Conservation (phyloP, 129 eudicot species). For the Glebionis coronaria region DNA sequence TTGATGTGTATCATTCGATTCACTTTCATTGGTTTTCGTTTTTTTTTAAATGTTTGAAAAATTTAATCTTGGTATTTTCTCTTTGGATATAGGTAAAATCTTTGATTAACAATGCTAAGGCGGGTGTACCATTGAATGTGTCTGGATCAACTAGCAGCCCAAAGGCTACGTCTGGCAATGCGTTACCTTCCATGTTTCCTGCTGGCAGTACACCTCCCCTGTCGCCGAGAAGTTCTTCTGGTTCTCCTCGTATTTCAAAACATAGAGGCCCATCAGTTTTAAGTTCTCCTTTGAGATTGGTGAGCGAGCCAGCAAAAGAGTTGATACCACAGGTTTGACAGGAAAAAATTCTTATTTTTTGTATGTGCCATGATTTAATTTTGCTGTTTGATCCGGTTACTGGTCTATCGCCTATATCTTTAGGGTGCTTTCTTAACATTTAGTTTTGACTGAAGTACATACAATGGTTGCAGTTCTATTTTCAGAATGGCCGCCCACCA, state of each 20-base stretch:
- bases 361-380: neutral
- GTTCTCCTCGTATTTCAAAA: slow-evolving; percentile 72
- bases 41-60: neutral
- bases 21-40: neutral
- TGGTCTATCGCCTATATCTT: neutral
- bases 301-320: slow-evolving; percentile 70
- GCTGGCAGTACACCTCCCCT: slow-evolving; percentile 90
- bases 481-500: slow-evolving; percentile 74
- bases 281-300: slow-evolving; percentile 63
- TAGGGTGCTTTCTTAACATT: neutral
- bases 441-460: slow-evolving; percentile 11
- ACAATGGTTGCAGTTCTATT: slow-evolving; percentile 58
- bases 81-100: slow-evolving; percentile 54
- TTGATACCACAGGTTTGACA: slow-evolving; percentile 65
- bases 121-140: slow-evolving; percentile 54
- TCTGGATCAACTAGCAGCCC: slow-evolving; percentile 53
- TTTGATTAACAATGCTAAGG: slow-evolving; percentile 67
- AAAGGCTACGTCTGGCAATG: slow-evolving; percentile 53
- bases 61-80: neutral
- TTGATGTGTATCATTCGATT: neutral
- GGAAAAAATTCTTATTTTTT: slow-evolving; percentile 4
- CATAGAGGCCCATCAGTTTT: slow-evolving; percentile 71
- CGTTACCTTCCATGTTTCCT: slow-evolving; percentile 80
- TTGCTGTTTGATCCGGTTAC: neutral
- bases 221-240: slow-evolving; percentile 76